Evolutionary conservation across 352 stramenopile genomes (phyloP), one percentile per base, ranked within the genome.

Genomic region (Hyaloperonospora brassicae): DNA sequence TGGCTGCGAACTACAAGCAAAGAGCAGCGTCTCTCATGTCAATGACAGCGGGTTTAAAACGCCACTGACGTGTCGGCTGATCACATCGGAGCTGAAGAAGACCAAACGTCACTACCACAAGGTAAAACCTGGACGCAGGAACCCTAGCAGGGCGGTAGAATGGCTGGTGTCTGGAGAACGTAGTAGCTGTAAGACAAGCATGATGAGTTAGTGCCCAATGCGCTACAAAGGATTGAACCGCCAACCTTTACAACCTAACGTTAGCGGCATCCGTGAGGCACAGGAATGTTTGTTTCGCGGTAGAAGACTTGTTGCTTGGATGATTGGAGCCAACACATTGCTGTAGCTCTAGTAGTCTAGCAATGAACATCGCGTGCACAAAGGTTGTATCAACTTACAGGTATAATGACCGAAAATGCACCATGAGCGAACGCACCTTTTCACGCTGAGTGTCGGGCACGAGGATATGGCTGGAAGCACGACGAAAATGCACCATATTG

Each of bases 211-310:
- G 11, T 21, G 14, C 14, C 3, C 23, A 23, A 22, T 10, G n/a
- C 39, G 5, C 39, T n/a, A 22, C 10, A 44, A 44, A 44, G 7
- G 2, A n/a, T 17, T 55, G 8, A 11, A 10, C 4, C 10, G 14
- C 54, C 27, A 31, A 3, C 27, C 3, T 31, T 3, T 31, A 3
- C 3, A 31, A 83, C 73, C 73, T 83, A 59, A 84, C 70, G 54
- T 71, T 79, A n/a, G 59, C 58, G 9, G 55, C 60, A 46, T 84
- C 62, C 49, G 55, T 74, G 43, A 84, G 62, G 42, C 73, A 75
- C 21, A 84, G 52, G 47, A 80, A 80, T 23, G 61, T 68, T 52
- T 39, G 57, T 46, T 66, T 61, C 23, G 45, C 54, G 34, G 45
- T 24, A 3, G 14, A 41, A 36, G 47, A 47, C 23, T 30, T 13